Evolutionary conservation across 139 green algal species (phyloP).

Genomic region (Micractinium conductrix): DNA sequence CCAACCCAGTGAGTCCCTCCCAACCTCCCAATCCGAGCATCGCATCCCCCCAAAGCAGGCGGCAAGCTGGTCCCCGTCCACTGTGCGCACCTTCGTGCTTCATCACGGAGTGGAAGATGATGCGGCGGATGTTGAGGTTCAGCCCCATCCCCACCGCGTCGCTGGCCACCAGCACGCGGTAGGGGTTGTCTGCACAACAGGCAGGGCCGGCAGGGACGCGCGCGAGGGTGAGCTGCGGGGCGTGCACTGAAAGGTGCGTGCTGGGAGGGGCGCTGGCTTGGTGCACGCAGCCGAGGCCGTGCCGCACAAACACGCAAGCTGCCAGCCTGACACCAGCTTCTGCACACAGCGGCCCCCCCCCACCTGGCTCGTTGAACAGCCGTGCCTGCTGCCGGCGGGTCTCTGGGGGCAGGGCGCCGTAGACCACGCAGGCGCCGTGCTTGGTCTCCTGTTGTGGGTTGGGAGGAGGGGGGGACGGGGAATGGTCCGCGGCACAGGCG

Average conservation of each 20-base stretch:
- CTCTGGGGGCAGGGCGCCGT: constrained; percentile 90
- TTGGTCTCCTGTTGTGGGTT: constrained; percentile 56
- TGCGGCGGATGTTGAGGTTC: constrained; percentile 95
- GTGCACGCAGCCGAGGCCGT: too few relatives aligned
- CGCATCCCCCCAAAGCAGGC: too few relatives aligned
- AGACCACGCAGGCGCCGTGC: constrained; percentile 77
- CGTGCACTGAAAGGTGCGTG: too few relatives aligned
- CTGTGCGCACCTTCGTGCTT: constrained; percentile 88
- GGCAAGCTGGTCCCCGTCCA: too few relatives aligned
- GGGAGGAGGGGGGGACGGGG: constrained; percentile 20
- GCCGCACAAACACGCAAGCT: too few relatives aligned
- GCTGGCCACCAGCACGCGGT: constrained; percentile 88
- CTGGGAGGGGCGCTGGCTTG: too few relatives aligned
- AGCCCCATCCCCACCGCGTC: constrained; percentile 98
- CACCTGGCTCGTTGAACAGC: constrained; percentile 88
- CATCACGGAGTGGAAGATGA: constrained; percentile 86
- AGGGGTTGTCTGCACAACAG: constrained; percentile 52
- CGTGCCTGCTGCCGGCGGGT: constrained; percentile 74
- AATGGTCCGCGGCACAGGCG: background rate
- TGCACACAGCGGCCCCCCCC: too few relatives aligned
- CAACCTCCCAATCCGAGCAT: too few relatives aligned
- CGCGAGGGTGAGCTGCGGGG: too few relatives aligned
- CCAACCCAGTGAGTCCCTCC: too few relatives aligned
- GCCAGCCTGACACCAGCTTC: too few relatives aligned
- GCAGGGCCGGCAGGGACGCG: too few relatives aligned